Conservation (phyloP, 2,329 filamentous ascomycete species). For the Phoma sp. region DNA sequence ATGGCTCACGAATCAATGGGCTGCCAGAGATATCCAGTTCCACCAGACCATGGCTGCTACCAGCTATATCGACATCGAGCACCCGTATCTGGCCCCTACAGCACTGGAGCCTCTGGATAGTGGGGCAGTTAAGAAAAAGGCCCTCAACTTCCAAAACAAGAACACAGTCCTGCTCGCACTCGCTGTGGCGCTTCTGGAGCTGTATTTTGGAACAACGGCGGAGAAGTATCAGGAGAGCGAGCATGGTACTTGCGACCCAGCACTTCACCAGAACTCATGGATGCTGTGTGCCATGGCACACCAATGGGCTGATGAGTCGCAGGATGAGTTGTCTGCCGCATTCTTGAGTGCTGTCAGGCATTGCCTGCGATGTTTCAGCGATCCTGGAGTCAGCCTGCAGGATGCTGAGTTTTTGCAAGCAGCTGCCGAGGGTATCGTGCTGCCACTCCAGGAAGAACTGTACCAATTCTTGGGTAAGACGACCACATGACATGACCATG, state of each 20-base stretch:
- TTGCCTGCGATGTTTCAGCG: slow-evolving; percentile 45
- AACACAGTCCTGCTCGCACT: slow-evolving; percentile 46
- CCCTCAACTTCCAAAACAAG: slow-evolving; percentile 39
- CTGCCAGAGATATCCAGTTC: slow-evolving; percentile 45
- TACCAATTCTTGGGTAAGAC: slow-evolving; percentile 46
- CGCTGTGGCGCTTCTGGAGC: slow-evolving; percentile 44
- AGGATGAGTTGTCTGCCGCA: slow-evolving; percentile 47
- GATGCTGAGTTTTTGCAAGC: slow-evolving; percentile 46
- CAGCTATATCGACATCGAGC: slow-evolving; percentile 39
- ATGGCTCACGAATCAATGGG: slow-evolving; percentile 47
- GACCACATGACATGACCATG: slow-evolving; percentile 16
- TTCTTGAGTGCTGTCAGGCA: slow-evolving; percentile 45
- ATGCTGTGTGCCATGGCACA: slow-evolving; percentile 43
- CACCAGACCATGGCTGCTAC: slow-evolving; percentile 28
- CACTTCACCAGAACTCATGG: slow-evolving; percentile 36
- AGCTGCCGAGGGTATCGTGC: slow-evolving; percentile 47
- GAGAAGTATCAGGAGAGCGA: slow-evolving; percentile 40
- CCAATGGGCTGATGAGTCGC: slow-evolving; percentile 43
- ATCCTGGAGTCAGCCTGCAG: slow-evolving; percentile 43
- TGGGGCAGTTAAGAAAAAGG: neutral
- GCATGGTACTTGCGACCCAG: slow-evolving; percentile 18
- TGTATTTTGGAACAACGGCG: slow-evolving; percentile 47
- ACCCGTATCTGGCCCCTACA: slow-evolving; percentile 40
- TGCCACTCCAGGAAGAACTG: slow-evolving; percentile 48
- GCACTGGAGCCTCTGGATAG: neutral